Conservation (phyloP, 2,329 filamentous ascomycete species). For the Aspergillus pseudoviridinutans region DNA sequence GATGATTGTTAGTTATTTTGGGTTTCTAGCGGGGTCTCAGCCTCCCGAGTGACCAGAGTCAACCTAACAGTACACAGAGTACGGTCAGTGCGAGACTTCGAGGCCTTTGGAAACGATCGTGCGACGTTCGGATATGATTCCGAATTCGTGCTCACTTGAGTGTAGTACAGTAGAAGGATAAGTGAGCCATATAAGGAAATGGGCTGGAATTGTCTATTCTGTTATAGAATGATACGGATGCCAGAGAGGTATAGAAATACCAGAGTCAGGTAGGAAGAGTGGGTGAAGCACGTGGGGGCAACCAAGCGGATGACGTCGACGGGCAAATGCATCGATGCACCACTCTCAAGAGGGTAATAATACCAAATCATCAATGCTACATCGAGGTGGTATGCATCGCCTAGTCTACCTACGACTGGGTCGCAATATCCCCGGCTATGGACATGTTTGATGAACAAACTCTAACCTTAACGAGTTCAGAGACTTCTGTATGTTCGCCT, state of each 20-base stretch:
- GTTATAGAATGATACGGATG: no score
- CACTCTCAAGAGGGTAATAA: neutral
- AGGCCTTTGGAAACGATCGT: neutral
- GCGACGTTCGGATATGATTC: neutral
- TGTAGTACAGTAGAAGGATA: neutral
- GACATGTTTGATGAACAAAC: neutral
- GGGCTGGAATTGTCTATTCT: no score
- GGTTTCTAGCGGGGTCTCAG: neutral
- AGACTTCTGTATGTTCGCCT: neutral
- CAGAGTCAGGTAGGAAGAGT: neutral
- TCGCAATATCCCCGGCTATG: neutral
- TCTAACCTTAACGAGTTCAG: neutral
- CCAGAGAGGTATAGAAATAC: no score
- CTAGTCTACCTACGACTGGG: no score
- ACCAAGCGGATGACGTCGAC: neutral
- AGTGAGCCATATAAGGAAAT: neutral
- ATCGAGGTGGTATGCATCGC: neutral
- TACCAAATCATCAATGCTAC: neutral
- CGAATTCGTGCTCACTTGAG: neutral
- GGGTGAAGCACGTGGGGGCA: neutral
- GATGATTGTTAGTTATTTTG: neutral
- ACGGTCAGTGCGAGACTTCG: neutral
- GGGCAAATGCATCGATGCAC: neutral
- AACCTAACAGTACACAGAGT: neutral
- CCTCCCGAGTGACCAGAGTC: neutral